Base-by-base conservation (phyloP, 345 rosid genomes). In the Aquilaria yunnanensis region DNA sequence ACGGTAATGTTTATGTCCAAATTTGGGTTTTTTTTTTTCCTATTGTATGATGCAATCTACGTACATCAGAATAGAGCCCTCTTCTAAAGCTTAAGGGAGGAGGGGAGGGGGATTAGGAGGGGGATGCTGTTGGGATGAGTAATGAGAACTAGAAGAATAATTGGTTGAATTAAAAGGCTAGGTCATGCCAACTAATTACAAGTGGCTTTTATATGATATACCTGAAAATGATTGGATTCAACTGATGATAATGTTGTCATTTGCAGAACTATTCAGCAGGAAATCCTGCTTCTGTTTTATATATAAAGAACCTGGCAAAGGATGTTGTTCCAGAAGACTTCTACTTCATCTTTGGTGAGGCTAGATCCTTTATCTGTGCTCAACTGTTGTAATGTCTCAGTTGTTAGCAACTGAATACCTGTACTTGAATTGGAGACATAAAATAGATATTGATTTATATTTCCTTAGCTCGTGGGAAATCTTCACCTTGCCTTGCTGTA, bases 261-360 rank as follows among this genome's bases (percentile, higher is more conserved):
- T 51, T 75, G 86, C 97, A 92, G 98, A 93, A 83, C 69, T 93
- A 93, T 67, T 66, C 87, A 31, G 84, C 88, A 64, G 97, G 98
- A 64, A 80, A 75, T 79, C 98, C 98, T 32, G 81, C 92, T 54
- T 57, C 87, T 51, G 90, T 93, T 37, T 63, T 90, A 71, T 93
- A 93, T 72, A 74, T 90, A 73, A 90, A 93, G 86, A 93, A 93
- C 77, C 77, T 93, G 76, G 87, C 88, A 57, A 93, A 93, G 78
- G 94, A 90, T 69, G 86, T 93, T 14, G 77, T 77, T 56, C 60
- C 71, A 14, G 97, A 93, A 57, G 96, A 93, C 72, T 86, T 93
- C 81, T 76, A 75, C 80, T 86, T 78, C 75, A 66, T 90, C 71
- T 90, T 88, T 68, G 94, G 98, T 93, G 74, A 85, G 92, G 67